Base-by-base conservation (phyloP, 2,329 filamentous ascomycete species). In the Teratosphaeria nubilosa region DNA sequence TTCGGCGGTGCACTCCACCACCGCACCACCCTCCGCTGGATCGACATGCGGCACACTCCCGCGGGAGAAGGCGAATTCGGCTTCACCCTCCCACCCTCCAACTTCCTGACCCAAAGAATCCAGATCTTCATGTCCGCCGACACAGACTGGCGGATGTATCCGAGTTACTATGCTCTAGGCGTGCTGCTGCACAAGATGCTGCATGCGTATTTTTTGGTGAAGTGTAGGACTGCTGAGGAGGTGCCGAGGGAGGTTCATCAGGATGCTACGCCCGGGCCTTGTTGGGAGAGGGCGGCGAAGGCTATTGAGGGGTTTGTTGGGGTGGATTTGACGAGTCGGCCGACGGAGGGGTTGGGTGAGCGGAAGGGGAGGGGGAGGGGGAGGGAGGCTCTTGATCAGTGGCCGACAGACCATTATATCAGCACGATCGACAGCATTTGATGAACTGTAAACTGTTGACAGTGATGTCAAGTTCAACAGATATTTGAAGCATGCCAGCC, bases 1-100 rank as follows among this genome's bases (percentile, higher is more conserved):
- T 61, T 63, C 61, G 32, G 55, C n/a, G 57, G 61, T 37, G 41
- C 56, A 22, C 57, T 63, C 24, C 27, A 41, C 10, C 53, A 51
- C 31, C 50, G 61, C 22, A 50, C 61, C 22, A 50, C 53, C 30
- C 34, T 61, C 1, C n/a, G 25, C 10, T 63, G 61, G 61, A 22
- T 48, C 41, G 41, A 48, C 41, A 24, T 48, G 41, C 41, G n/a
- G 7, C 41, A 7, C 16, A 48, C 41, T 4, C n/a, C 16, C 9
- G 41, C 41, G 16, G 41, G 41, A 1, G 41, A 4, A 22, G 16
- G 16, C 5, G 41, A 24, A 20, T 34, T 55, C n/a, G 54, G 32
- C 32, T 30, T 27, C 37, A 55, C 32, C 2, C 22, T 55, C 4
- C 20, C 37, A 20, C 34, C 54, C 5, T 7, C 20, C 14, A 27